Conservation (phyloP, 169 alveolate species). For the Eimeria mitis region DNA sequence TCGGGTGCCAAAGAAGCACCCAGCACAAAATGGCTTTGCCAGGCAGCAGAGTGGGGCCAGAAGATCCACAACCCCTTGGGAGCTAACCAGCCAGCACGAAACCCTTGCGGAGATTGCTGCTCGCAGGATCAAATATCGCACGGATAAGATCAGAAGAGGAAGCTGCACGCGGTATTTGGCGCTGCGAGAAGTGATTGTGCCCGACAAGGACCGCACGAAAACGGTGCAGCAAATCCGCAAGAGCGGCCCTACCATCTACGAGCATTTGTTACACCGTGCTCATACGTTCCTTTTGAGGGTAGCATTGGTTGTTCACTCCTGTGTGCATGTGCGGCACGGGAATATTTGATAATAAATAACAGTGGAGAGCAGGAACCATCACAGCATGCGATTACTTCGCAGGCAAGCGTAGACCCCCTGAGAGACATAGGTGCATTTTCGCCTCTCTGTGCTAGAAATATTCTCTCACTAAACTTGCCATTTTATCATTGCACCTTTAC, state of each 20-base stretch:
- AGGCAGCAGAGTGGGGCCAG: constrained; percentile 46
- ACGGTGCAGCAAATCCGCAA: too few species aligned
- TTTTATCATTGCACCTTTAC: neutral
- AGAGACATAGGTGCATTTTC: neutral
- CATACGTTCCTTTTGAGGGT: too few species aligned
- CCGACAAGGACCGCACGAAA: too few species aligned
- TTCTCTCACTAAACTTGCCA: neutral
- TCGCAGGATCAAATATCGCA: constrained; percentile 19
- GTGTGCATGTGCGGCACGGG: neutral
- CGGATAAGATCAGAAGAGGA: neutral
- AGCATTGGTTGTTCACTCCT: neutral
- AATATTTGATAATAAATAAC: neutral
- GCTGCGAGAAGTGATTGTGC: too few species aligned
- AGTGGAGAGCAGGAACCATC: neutral
- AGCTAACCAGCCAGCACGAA: constrained; percentile 51
- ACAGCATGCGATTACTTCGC: neutral
- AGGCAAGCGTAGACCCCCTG: neutral
- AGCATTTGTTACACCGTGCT: neutral
- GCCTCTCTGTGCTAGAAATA: neutral
- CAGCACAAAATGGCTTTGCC: constrained; percentile 31
- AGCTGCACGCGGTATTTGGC: too few species aligned
- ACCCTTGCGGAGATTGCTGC: constrained; percentile 66
- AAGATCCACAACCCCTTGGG: constrained; percentile 50
- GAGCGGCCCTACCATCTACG: too few species aligned
- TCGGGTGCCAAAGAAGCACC: constrained; percentile 20